These are phyloP conservation scores for Cladorrhinum sp. DNA, from an alignment of 2,329 filamentous ascomycete genomes.

Conservation along the genomic window DNA sequence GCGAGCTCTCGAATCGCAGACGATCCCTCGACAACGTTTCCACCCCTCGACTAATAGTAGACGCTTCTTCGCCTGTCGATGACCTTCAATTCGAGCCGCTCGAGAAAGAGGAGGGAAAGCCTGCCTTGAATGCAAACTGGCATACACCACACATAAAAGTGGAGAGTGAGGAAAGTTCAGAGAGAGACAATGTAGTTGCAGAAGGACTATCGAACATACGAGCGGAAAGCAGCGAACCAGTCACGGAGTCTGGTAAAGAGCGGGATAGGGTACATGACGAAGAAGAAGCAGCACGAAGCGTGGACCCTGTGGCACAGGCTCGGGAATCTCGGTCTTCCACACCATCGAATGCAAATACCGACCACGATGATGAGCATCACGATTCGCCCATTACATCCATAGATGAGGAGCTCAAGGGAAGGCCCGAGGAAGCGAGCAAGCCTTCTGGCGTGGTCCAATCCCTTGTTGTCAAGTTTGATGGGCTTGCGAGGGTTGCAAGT, in stretches of 20 bases:
- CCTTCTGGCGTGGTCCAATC: conserved; percentile 47
- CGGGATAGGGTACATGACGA: neutral
- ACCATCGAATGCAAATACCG: conserved; percentile 31
- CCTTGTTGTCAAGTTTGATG: conserved; percentile 51
- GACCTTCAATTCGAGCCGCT: neutral
- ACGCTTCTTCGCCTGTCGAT: conserved; percentile 14
- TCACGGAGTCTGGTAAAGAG: too few relatives aligned
- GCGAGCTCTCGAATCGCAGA: conserved; percentile 33
- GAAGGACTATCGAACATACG: neutral
- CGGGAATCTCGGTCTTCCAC: conserved; percentile 25
- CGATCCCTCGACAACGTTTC: conserved; percentile 21
- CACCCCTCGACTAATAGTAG: conserved; percentile 24
- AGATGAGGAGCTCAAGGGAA: conserved; percentile 39
- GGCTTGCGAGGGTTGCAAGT: conserved; percentile 34
- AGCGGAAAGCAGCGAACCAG: neutral
- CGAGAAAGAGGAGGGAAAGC: neutral
- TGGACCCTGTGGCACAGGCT: conserved; percentile 8
- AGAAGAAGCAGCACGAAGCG: conserved; percentile 10
- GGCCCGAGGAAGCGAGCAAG: conserved; percentile 29
- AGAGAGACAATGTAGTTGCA: neutral
- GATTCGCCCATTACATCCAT: conserved; percentile 47
- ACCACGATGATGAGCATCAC: conserved; percentile 32
- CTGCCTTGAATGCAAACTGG: conserved; percentile 4
- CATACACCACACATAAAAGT: neutral
- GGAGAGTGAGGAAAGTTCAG: neutral